Conservation (phyloP, 495 filamentous ascomycete species). For the Xylona heveae region DNA sequence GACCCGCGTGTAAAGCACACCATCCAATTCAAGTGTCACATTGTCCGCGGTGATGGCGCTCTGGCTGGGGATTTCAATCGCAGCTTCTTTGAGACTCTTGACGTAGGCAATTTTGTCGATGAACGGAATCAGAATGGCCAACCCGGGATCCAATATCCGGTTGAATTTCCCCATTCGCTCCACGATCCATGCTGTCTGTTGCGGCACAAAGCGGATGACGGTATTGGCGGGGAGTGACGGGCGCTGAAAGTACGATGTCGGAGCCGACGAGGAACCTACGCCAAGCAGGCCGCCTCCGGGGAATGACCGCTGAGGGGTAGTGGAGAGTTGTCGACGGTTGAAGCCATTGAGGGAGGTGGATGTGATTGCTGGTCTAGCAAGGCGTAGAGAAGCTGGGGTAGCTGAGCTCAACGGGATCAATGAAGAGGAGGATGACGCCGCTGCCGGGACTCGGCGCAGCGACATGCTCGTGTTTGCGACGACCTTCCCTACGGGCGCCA, state of each 20-base stretch:
- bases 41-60: constrained; percentile 97
- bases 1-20: constrained; percentile 81
- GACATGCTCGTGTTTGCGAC: too few relatives aligned
- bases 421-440: too few relatives aligned
- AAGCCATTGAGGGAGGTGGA: neutral
- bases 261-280: constrained; percentile 14
- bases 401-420: too few relatives aligned
- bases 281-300: constrained; percentile 9
- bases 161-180: constrained; percentile 97
- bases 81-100: constrained; percentile 86
- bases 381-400: too few relatives aligned
- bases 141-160: constrained; percentile 73
- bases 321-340: constrained; percentile 8
- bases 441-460: too few relatives aligned
- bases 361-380: neutral
- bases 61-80: constrained; percentile 89
- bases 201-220: constrained; percentile 87
- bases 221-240: constrained; percentile 71
- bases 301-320: constrained; percentile 1
- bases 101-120: constrained; percentile 95
- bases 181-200: constrained; percentile 98
- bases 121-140: constrained; percentile 78
- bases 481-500: too few relatives aligned
- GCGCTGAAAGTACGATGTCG: constrained; percentile 33
- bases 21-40: constrained; percentile 89